Conservation (phyloP, 2,329 filamentous ascomycete genomes). For the Trichoderma afroharzianum region DNA sequence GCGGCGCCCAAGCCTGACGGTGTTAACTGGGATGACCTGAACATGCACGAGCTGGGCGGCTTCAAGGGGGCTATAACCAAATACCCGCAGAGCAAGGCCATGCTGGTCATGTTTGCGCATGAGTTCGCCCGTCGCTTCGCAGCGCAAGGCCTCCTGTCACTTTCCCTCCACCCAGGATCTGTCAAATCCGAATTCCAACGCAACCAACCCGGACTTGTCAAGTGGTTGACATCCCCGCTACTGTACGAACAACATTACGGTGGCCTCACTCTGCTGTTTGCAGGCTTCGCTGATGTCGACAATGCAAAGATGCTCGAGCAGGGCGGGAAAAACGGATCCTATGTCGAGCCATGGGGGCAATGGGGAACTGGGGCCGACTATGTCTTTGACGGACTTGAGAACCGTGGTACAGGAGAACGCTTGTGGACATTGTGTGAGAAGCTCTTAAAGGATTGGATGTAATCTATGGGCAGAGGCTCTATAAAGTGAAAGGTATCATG, state of each 20-base stretch:
- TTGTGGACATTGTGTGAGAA: not conserved
- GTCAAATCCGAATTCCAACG: not conserved
- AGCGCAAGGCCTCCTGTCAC: not conserved
- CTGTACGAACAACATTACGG: not conserved
- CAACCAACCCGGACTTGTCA: not conserved
- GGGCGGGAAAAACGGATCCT: not conserved
- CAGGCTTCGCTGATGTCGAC: not conserved
- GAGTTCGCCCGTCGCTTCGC: not conserved
- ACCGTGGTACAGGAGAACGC: not conserved
- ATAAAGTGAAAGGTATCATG: not conserved
- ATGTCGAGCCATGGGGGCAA: not conserved
- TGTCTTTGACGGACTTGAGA: not conserved
- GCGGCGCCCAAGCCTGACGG: not conserved
- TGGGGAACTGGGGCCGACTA: not conserved
- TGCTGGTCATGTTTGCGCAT: not conserved
- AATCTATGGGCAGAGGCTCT: not conserved
- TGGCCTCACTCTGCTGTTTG: not conserved
- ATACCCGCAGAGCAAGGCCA: not conserved
- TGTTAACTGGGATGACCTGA: not conserved
- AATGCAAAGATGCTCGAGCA: not conserved
- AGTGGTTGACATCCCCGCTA: not conserved
- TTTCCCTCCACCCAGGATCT: not conserved
- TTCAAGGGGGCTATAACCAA: not conserved
- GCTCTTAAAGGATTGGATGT: not conserved
- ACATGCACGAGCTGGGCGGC: not conserved